These are phyloP conservation scores for Cynanchum wilfordii DNA, from an alignment of 257 asterid species.

Conservation along the genomic window DNA sequence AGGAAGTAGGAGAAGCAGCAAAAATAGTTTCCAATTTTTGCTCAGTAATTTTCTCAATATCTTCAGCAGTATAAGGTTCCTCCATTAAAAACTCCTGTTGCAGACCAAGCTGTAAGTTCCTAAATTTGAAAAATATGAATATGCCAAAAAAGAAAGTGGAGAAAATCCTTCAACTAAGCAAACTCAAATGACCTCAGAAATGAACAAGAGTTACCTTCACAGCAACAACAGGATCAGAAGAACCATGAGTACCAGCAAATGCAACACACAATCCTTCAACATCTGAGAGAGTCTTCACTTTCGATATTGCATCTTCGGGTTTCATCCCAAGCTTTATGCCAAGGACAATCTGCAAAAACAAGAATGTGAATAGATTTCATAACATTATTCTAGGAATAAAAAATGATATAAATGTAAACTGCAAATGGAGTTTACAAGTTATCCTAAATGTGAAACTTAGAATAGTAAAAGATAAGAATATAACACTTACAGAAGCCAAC, in stretches of 20 bases:
- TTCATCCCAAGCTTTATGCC: conserved; percentile 83
- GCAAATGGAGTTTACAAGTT: neutral
- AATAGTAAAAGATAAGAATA: conserved; percentile 4
- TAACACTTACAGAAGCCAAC: conserved; percentile 72
- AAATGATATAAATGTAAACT: neutral
- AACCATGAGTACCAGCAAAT: conserved; percentile 60
- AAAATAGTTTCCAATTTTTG: conserved; percentile 54
- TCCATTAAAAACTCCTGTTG: conserved; percentile 66
- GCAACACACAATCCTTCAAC: conserved; percentile 76
- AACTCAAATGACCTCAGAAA: neutral
- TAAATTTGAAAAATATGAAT: neutral
- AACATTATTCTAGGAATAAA: neutral
- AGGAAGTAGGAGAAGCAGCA: conserved; percentile 70
- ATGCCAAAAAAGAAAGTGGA: neutral
- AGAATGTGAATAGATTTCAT: neutral
- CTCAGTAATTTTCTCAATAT: conserved; percentile 58
- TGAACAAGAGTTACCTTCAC: conserved; percentile 49
- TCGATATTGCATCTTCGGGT: conserved; percentile 58
- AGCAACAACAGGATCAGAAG: conserved; percentile 81
- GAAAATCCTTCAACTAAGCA: neutral
- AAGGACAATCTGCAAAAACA: conserved; percentile 58
- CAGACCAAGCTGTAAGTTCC: conserved; percentile 12
- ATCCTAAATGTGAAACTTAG: neutral
- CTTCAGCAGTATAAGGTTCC: conserved; percentile 67
- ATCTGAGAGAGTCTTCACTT: conserved; percentile 81